Conservation (phyloP, 2,329 filamentous ascomycete species). For the Phoma sp. region DNA sequence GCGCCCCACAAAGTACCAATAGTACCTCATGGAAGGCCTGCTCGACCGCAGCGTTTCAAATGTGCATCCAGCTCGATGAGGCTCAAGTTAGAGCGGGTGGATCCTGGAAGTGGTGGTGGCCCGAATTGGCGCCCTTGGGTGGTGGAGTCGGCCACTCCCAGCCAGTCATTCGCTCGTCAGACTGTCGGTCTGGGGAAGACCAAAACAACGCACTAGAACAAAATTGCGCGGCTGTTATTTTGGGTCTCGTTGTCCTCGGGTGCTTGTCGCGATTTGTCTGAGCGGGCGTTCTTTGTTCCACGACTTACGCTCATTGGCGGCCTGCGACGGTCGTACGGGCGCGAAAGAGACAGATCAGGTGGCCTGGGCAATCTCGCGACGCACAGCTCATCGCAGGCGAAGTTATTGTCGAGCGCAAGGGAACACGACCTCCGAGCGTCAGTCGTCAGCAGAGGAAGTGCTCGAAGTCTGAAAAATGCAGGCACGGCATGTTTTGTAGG, state of each 20-base stretch:
- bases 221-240: slow-evolving; percentile 34
- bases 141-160: slow-evolving; percentile 40
- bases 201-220: slow-evolving; percentile 44
- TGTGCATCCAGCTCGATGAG: slow-evolving; percentile 49
- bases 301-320: slow-evolving; percentile 44
- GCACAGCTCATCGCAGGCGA: slow-evolving; percentile 31
- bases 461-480: slow-evolving; percentile 35
- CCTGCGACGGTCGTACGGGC: slow-evolving; percentile 30
- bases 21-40: slow-evolving; percentile 47
- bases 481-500: slow-evolving; percentile 41
- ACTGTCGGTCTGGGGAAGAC: slow-evolving; percentile 43
- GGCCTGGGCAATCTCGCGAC: slow-evolving; percentile 34
- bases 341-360: slow-evolving; percentile 28
- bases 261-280: slow-evolving; percentile 39
- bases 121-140: slow-evolving; percentile 47
- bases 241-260: slow-evolving; percentile 35
- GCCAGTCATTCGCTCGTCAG: slow-evolving; percentile 48
- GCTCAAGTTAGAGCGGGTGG: slow-evolving; percentile 50
- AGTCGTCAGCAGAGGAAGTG: slow-evolving; percentile 46
- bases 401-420: slow-evolving; percentile 45
- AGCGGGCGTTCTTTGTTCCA: slow-evolving; percentile 44
- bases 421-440: slow-evolving; percentile 44
- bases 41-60: slow-evolving; percentile 50
- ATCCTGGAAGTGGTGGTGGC: slow-evolving; percentile 41
- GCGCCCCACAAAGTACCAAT: slow-evolving; percentile 44